Percentiles rank a stretch among this genome's conserved stretches.
Evolutionary conservation across 2,329 filamentous ascomycete species (phyloP).

Genomic region (Drechslerella dactyloides): DNA sequence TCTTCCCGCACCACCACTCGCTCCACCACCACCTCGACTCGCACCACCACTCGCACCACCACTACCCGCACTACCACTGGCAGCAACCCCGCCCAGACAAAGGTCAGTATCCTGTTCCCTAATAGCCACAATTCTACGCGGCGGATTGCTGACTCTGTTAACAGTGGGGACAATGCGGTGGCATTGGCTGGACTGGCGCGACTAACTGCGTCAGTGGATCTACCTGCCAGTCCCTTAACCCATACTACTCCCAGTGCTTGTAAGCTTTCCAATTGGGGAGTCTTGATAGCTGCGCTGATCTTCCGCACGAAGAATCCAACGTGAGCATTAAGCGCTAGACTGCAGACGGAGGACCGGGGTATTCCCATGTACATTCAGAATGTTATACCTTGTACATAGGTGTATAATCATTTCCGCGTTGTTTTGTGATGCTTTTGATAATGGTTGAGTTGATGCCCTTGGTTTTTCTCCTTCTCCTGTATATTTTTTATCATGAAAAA

Average conservation of each 20-base stretch:
- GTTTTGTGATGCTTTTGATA: not conserved
- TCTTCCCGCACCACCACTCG: conserved; percentile 6
- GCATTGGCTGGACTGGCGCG: conserved; percentile 51
- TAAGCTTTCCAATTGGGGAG: conserved; percentile 29
- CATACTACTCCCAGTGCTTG: conserved; percentile 55
- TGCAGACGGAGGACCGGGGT: not conserved
- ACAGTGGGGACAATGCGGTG: conserved; percentile 53
- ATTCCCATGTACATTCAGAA: conserved; percentile 44
- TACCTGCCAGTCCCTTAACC: conserved; percentile 51
- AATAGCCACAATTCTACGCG: conserved; percentile 1
- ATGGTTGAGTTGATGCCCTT: conserved; percentile 4
- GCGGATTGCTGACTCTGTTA: not conserved
- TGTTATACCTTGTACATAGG: conserved; percentile 48
- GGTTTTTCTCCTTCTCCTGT: conserved; percentile 25
- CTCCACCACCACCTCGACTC: conserved; percentile 16
- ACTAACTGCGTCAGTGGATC: conserved; percentile 51
- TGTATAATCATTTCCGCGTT: conserved; percentile 28
- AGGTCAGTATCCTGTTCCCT: not conserved
- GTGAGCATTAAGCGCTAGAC: not conserved
- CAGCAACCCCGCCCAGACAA: conserved; percentile 8
- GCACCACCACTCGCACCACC: conserved; percentile 5
- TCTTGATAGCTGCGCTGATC: conserved; percentile 20
- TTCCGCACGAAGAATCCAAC: conserved; percentile 31
- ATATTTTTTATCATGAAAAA: conserved; percentile 24
- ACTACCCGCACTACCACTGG: conserved; percentile 26